Conservation (phyloP, 176 grass and related monocot genomes). For the Puccinellia tenuiflora region DNA sequence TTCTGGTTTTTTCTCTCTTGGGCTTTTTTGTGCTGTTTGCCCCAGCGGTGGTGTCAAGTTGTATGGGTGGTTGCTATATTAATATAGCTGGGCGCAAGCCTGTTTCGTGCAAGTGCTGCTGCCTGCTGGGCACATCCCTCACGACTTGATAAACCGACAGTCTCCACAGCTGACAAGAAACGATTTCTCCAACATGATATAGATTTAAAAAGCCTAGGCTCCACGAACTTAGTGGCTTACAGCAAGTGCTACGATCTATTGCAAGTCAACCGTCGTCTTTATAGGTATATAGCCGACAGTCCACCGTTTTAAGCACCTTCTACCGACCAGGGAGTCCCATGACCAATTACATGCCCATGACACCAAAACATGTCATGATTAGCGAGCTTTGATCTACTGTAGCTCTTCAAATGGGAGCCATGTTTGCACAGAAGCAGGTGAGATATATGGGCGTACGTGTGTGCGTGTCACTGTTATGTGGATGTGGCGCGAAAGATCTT, state of each 20-base stretch:
- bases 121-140: neutral
- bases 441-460: neutral
- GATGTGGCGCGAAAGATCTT: neutral
- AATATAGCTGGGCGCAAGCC: no score
- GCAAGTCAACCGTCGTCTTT: slow-evolving; percentile 28
- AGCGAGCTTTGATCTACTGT: neutral
- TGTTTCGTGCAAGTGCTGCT: neutral
- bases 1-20: no score
- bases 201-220: neutral
- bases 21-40: no score
- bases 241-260: neutral
- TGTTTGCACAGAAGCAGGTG: neutral
- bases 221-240: neutral
- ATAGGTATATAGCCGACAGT: slow-evolving; percentile 12
- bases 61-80: no score
- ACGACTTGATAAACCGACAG: neutral
- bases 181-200: neutral
- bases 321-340: neutral
- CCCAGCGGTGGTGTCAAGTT: no score
- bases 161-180: neutral
- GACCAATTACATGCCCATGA: neutral
- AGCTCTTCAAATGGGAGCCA: neutral
- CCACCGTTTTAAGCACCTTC: neutral
- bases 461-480: neutral
- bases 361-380: neutral